Conservation (phyloP, 2,329 filamentous ascomycete genomes). For the Pestalotiopsis sp. region DNA sequence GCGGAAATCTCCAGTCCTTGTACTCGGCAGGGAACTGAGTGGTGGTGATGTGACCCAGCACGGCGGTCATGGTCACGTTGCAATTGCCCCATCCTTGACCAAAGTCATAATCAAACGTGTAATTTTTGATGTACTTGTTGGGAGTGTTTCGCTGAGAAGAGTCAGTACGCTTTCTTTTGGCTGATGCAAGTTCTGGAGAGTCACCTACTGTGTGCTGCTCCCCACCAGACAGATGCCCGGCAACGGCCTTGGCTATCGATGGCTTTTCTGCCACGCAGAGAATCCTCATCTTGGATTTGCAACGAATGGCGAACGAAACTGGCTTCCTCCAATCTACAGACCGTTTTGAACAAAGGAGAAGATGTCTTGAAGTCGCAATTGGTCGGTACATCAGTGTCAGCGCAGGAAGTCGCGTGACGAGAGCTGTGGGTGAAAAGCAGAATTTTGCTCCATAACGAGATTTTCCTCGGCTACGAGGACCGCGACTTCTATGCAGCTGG, state of each 20-base stretch:
- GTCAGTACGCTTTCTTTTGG: constrained; percentile 14
- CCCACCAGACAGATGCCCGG: constrained; percentile 84
- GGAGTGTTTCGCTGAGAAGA: constrained; percentile 64
- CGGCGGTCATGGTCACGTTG: constrained; percentile 90
- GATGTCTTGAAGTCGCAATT: not conserved
- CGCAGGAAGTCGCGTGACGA: not conserved
- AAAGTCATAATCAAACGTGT: constrained; percentile 89
- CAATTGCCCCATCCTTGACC: constrained; percentile 78
- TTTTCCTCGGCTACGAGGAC: not conserved
- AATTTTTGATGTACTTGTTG: constrained; percentile 88
- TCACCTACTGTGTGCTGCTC: constrained; percentile 18
- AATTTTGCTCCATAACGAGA: constrained; percentile 3
- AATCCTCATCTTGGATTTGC: constrained; percentile 47
- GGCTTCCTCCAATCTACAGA: not conserved
- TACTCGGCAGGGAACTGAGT: constrained; percentile 76
- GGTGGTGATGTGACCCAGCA: constrained; percentile 84
- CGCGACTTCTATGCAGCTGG: not conserved
- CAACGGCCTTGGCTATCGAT: constrained; percentile 67
- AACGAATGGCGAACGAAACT: constrained; percentile 13
- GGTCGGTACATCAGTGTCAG: not conserved
- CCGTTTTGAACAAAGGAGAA: not conserved
- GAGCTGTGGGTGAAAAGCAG: not conserved
- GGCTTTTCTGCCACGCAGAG: constrained; percentile 57
- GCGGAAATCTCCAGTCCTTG: constrained; percentile 80
- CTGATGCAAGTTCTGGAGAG: not conserved